Percentiles rank a stretch among this genome's conserved stretches.
phyloP scores from a whole-genome alignment of 108 stramenopile genomes.

The Stephanodiscus triporus region DNA sequence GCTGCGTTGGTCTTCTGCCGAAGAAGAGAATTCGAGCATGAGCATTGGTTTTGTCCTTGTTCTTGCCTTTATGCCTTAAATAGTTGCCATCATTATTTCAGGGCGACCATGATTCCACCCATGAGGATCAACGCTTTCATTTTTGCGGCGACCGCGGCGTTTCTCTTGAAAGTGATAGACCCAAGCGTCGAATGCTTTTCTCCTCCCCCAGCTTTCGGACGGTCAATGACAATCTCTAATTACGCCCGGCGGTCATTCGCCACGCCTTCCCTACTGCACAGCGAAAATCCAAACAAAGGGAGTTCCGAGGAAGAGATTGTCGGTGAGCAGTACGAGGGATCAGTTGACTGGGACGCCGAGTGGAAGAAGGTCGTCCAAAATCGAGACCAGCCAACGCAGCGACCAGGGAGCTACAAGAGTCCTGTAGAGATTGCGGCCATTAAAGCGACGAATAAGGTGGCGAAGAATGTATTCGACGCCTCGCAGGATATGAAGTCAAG shows the following conservation, averaged over 20 bases:
- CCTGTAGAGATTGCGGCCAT: constrained; percentile 38
- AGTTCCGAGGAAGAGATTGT: constrained; percentile 12
- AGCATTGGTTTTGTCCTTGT: no score
- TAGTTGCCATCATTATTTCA: constrained; percentile 1
- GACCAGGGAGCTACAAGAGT: constrained; percentile 36
- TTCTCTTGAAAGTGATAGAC: neutral
- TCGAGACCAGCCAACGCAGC: constrained; percentile 32
- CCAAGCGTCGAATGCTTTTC: constrained; percentile 12
- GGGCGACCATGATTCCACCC: constrained; percentile 3
- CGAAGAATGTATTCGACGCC: constrained; percentile 49
- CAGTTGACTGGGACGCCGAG: constrained; percentile 49
- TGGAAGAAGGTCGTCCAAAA: constrained; percentile 50
- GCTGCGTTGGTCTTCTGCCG: no score
- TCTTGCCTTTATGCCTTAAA: no score
- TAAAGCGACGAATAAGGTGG: constrained; percentile 41
- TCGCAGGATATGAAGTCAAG: constrained; percentile 36
- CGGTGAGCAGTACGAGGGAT: constrained; percentile 15
- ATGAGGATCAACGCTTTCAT: neutral
- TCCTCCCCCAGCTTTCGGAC: neutral
- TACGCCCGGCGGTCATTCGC: constrained; percentile 8
- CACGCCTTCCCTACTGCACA: neutral
- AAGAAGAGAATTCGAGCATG: no score
- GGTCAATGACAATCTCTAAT: constrained; percentile 2
- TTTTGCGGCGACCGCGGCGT: neutral
- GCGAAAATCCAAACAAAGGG: constrained; percentile 19